Evolutionary conservation across 2,329 filamentous ascomycete genomes (phyloP).

Genomic region (Erysiphe pulchra): DNA sequence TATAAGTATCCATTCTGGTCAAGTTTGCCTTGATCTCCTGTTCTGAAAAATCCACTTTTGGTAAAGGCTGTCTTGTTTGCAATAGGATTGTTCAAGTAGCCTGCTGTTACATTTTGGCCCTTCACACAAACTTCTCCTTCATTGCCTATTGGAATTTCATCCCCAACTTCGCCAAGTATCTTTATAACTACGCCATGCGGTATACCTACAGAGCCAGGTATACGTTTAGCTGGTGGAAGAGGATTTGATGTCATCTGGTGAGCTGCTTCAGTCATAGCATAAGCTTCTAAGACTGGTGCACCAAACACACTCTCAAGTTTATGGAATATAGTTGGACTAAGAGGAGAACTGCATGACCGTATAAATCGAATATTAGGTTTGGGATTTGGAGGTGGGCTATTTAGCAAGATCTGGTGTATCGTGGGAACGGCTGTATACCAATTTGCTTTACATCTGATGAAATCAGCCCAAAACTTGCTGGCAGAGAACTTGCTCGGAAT

Average conservation of each 20-base stretch:
- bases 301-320: constrained; percentile 51
- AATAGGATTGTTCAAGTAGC: constrained; percentile 59
- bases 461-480: constrained; percentile 59
- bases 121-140: constrained; percentile 67
- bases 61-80: constrained; percentile 57
- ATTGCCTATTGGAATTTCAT: constrained; percentile 37
- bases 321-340: constrained; percentile 59
- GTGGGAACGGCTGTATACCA: constrained; percentile 91
- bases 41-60: constrained; percentile 58
- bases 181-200: constrained; percentile 63
- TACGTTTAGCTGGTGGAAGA: constrained; percentile 42
- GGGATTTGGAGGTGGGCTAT: constrained; percentile 39
- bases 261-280: constrained; percentile 78
- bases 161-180: constrained; percentile 46
- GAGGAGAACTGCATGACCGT: constrained; percentile 60
- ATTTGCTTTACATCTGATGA: constrained; percentile 46
- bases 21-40: constrained; percentile 62
- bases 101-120: constrained; percentile 61
- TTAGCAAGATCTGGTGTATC: constrained; percentile 72
- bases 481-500: constrained; percentile 62
- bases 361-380: constrained; percentile 61
- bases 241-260: constrained; percentile 66
- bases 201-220: constrained; percentile 59
- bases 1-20: constrained; percentile 60
- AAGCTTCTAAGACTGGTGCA: constrained; percentile 67